Evolutionary conservation across 805 yeast genomes (phyloP).

Genomic region (Dipodascopsis uninucleata): DNA sequence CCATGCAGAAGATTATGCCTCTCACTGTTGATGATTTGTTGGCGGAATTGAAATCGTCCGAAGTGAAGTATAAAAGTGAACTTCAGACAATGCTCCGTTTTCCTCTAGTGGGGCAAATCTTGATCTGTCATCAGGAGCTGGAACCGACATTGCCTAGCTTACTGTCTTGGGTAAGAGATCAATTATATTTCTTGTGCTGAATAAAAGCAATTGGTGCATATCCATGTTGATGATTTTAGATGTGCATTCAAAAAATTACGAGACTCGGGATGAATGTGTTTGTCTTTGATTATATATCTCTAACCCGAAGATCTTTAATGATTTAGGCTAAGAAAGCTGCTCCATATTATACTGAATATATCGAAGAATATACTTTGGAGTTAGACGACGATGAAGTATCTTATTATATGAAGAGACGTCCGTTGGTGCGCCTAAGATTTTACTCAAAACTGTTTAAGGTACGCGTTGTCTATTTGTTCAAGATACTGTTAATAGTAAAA

Average conservation of each 20-base stretch:
- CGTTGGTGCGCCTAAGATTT: conserved; percentile 30
- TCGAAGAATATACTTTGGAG: conserved; percentile 20
- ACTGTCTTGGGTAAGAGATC: conserved; percentile 18
- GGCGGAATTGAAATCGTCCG: conserved; percentile 16
- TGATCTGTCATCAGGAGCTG: conserved; percentile 15
- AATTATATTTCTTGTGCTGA: no score
- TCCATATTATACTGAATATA: conserved; percentile 25
- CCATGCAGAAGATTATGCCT: conserved; percentile 7
- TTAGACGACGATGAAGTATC: conserved; percentile 25
- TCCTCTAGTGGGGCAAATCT: conserved; percentile 16
- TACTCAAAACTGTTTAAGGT: conserved; percentile 30
- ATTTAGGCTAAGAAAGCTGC: conserved; percentile 26
- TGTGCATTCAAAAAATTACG: no score
- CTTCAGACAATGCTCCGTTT: conserved; percentile 14
- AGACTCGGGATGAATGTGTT: no score
- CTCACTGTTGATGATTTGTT: conserved; percentile 26
- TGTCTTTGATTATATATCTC: background rate
- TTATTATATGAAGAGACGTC: conserved; percentile 28
- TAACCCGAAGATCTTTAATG: background rate
- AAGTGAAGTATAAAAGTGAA: conserved; percentile 17
- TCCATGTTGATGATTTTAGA: no score
- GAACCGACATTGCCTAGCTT: conserved; percentile 15
- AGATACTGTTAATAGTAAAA: background rate
- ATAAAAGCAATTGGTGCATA: no score
- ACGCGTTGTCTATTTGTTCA: background rate